A percentile compares a stretch with the other conserved stretches of the same genome.
These are phyloP conservation scores for Carex myosuroides DNA, from an alignment of 176 grass and related monocot genomes.

Conservation along the genomic window DNA sequence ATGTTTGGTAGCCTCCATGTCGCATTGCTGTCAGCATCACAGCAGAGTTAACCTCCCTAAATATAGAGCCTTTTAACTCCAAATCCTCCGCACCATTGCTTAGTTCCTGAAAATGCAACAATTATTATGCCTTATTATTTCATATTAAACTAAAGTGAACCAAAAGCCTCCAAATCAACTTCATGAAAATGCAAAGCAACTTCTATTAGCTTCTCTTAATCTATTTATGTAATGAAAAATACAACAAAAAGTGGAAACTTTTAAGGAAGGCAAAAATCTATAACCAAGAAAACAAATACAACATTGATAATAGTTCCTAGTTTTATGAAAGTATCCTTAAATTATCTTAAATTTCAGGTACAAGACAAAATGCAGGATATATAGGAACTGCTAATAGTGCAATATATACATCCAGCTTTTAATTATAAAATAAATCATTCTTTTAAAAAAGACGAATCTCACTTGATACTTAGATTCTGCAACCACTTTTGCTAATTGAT, in stretches of 20 bases:
- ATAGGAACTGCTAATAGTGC: not conserved
- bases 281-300: not conserved
- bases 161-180: not conserved
- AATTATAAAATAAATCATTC: not conserved
- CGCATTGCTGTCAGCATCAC: constrained; percentile 82
- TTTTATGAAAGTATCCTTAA: not conserved
- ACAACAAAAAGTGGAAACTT: not conserved
- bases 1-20: constrained; percentile 82
- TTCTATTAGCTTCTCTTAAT: constrained; percentile 14
- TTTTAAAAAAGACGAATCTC: constrained; percentile 21
- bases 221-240: not conserved
- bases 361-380: not conserved
- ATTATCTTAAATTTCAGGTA: not conserved
- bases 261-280: not conserved
- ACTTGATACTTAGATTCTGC: constrained; percentile 79
- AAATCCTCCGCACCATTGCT: constrained; percentile 39
- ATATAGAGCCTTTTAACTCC: constrained; percentile 73
- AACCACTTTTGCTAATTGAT: constrained; percentile 79
- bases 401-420: not conserved
- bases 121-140: constrained; percentile 18
- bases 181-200: constrained; percentile 21
- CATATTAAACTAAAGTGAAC: not conserved
- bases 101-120: constrained; percentile 50
- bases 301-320: not conserved
- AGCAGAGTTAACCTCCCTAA: constrained; percentile 75